These are phyloP conservation scores for Peronospora farinosa DNA, from an alignment of 352 stramenopile genomes.

Conservation along the genomic window DNA sequence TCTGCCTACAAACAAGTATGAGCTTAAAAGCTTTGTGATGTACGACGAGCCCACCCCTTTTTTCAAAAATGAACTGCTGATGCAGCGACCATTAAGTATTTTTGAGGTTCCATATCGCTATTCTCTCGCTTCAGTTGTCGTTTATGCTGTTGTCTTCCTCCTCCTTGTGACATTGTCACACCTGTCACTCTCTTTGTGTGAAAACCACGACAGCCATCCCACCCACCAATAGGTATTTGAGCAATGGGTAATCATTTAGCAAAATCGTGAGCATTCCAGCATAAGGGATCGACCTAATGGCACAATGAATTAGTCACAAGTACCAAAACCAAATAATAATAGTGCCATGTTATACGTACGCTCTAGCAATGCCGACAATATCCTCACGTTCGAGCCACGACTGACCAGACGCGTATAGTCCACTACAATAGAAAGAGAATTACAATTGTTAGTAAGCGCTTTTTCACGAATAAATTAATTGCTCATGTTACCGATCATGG, in stretches of 20 bases:
- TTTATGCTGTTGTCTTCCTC: not conserved
- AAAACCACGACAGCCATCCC: constrained; percentile 78
- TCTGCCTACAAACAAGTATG: constrained; percentile 21
- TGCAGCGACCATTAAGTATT: constrained; percentile 30
- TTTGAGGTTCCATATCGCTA: constrained; percentile 8
- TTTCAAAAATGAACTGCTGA: constrained; percentile 28
- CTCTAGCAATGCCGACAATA: constrained; percentile 94
- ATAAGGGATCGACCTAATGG: constrained; percentile 90
- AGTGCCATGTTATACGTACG: constrained; percentile 39
- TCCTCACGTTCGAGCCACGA: constrained; percentile 97
- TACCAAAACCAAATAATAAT: not conserved
- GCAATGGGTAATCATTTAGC: constrained; percentile 97
- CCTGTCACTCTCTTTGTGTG: constrained; percentile 63
- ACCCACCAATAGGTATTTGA: constrained; percentile 88
- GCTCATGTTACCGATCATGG: constrained; percentile 83
- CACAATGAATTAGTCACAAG: constrained; percentile 1
- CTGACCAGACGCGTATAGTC: constrained; percentile 96
- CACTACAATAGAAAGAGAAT: constrained; percentile 34
- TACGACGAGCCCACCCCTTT: constrained; percentile 6
- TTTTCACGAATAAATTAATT: not conserved
- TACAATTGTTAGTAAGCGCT: constrained; percentile 7
- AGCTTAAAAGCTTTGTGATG: constrained; percentile 21
- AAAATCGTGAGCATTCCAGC: constrained; percentile 98
- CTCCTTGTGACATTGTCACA: not conserved
- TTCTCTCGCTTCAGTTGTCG: not conserved